Evolutionary conservation across 306 rosid species (phyloP).

Genomic region (Senna siamea): DNA sequence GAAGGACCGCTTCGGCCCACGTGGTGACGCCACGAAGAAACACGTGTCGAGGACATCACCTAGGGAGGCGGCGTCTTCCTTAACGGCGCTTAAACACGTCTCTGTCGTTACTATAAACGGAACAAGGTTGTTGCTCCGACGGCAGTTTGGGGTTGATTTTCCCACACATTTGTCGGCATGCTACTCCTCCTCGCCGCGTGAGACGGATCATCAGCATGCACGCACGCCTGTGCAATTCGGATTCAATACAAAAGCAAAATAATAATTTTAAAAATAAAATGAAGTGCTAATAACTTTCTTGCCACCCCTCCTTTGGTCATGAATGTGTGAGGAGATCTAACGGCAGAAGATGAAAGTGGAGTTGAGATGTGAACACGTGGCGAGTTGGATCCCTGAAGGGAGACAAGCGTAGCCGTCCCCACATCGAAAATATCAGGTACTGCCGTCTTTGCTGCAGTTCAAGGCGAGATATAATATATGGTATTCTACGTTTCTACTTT

Average conservation of each 20-base stretch:
- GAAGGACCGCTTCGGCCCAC: conserved; percentile 29
- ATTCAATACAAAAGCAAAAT: not conserved
- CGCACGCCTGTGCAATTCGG: not conserved
- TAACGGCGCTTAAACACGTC: conserved; percentile 37
- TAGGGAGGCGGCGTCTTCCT: conserved; percentile 40
- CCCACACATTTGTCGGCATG: conserved; percentile 50
- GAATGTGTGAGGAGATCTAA: no score
- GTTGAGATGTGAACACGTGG: conserved; percentile 37
- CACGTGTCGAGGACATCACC: conserved; percentile 35
- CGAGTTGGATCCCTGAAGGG: conserved; percentile 46
- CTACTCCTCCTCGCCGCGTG: conserved; percentile 54
- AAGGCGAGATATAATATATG: no score
- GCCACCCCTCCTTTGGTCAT: no score
- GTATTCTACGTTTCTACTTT: no score
- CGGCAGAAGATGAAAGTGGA: not conserved
- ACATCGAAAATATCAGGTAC: not conserved
- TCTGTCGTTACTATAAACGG: conserved; percentile 1
- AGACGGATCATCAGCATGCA: conserved; percentile 37
- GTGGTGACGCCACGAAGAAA: not conserved
- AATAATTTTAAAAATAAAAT: no score
- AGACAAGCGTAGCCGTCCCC: conserved; percentile 41
- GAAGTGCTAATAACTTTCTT: no score
- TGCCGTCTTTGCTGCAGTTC: conserved; percentile 10
- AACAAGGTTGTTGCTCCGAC: conserved; percentile 2
- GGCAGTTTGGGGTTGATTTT: conserved; percentile 23